Evolutionary conservation across 148 eudicot genomes (phyloP).

Genomic region (Nepenthes mirabilis): DNA sequence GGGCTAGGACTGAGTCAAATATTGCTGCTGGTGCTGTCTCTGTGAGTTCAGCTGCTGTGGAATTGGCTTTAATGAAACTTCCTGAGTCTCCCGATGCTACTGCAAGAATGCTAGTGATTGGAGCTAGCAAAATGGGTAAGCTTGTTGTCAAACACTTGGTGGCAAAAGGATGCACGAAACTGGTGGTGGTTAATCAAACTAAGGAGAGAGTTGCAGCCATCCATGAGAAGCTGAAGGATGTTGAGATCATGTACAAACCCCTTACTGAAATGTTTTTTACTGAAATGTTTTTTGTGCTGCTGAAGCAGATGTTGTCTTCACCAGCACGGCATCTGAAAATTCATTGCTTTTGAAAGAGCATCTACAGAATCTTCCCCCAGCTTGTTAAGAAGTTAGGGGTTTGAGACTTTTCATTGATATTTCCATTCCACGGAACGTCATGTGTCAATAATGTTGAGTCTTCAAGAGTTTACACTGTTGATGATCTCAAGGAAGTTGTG

Average conservation of each 20-base stretch:
- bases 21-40: constrained; percentile 97
- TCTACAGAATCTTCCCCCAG: constrained; percentile 51
- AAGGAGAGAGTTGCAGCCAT: constrained; percentile 71
- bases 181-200: constrained; percentile 78
- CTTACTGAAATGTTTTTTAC: constrained; percentile 61
- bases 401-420: constrained; percentile 68
- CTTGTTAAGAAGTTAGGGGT: constrained; percentile 46
- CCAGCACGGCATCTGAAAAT: constrained; percentile 77
- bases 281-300: constrained; percentile 67
- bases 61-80: constrained; percentile 82
- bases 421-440: constrained; percentile 87
- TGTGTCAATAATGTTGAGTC: constrained; percentile 51
- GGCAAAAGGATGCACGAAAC: constrained; percentile 79
- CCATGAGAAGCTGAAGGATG: constrained; percentile 51
- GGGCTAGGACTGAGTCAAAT: constrained; percentile 74
- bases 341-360: constrained; percentile 55
- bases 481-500: constrained; percentile 91
- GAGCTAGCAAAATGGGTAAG: constrained; percentile 99
- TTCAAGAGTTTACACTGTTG: constrained; percentile 64
- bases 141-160: constrained; percentile 85
- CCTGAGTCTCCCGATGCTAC: constrained; percentile 51
- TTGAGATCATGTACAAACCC: constrained; percentile 74
- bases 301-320: constrained; percentile 85
- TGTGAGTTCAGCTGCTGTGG: constrained; percentile 94
- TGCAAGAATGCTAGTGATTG: constrained; percentile 71